phyloP scores from a whole-genome alignment of 176 grass and related monocot species.

The Bothriochloa decipiens region DNA sequence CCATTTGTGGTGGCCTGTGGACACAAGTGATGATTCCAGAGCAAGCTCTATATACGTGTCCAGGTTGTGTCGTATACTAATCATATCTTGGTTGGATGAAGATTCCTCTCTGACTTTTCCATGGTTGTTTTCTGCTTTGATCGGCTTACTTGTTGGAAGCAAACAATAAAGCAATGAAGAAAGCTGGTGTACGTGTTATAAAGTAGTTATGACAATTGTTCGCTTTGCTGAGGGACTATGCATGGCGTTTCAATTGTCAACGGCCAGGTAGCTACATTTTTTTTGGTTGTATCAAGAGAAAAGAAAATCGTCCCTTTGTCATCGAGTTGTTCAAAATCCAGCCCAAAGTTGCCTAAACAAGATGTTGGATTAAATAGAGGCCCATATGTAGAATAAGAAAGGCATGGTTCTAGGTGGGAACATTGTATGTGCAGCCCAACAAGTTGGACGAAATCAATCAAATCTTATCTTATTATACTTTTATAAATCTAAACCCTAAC shows the following conservation, averaged over 20 bases:
- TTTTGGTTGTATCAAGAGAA: no score
- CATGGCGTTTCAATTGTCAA: not conserved
- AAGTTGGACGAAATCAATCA: no score
- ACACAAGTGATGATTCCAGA: not conserved
- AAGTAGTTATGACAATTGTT: not conserved
- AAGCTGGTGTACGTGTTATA: not conserved
- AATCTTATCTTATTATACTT: no score
- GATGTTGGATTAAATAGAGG: no score
- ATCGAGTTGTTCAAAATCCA: no score
- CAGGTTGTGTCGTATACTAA: not conserved
- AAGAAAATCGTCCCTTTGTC: no score
- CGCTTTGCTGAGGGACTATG: not conserved
- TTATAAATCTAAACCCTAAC: no score
- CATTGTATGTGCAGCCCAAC: no score
- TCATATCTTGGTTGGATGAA: not conserved
- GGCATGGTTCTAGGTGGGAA: no score
- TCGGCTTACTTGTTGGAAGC: no score
- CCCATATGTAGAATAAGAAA: no score
- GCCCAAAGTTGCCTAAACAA: no score
- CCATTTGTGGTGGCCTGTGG: not conserved
- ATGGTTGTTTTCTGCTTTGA: not conserved
- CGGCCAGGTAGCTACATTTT: not conserved
- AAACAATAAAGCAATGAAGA: not conserved
- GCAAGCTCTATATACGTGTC: conserved; percentile 2
- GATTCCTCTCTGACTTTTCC: not conserved